Conservation (phyloP, 2,329 filamentous ascomycete species). For the Seiridium unicorne region DNA sequence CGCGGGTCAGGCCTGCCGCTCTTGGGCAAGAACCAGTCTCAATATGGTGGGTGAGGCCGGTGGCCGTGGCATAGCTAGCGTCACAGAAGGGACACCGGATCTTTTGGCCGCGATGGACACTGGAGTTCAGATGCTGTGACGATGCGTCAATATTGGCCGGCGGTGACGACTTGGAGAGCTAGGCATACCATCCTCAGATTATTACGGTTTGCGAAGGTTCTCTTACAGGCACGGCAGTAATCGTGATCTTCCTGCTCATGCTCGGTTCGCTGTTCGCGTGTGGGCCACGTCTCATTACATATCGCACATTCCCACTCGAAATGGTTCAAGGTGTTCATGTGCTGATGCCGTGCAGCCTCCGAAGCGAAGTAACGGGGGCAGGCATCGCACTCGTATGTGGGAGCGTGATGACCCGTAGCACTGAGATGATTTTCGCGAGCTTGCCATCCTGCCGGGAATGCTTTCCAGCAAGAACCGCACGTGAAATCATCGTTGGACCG, state of each 20-base stretch:
- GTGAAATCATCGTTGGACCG: background rate
- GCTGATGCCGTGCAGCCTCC: conserved; percentile 13
- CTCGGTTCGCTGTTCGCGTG: conserved; percentile 9
- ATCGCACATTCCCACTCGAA: conserved; percentile 24
- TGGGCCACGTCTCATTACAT: conserved; percentile 21
- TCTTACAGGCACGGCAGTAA: conserved; percentile 32
- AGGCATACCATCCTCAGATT: conserved; percentile 29
- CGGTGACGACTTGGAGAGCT: background rate
- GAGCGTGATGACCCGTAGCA: conserved; percentile 10
- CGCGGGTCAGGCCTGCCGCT: conserved; percentile 43
- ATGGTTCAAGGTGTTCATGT: conserved; percentile 29
- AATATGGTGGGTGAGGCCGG: conserved; percentile 54
- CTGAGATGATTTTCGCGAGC: conserved; percentile 16
- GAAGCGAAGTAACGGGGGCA: conserved; percentile 15
- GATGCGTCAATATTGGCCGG: background rate
- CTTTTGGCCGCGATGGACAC: conserved; percentile 40
- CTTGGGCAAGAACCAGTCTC: conserved; percentile 52
- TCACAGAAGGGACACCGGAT: conserved; percentile 57
- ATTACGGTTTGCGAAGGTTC: conserved; percentile 28
- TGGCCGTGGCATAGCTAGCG: conserved; percentile 42
- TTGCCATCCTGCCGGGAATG: conserved; percentile 8
- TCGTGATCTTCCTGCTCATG: conserved; percentile 29
- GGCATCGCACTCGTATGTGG: conserved; percentile 16
- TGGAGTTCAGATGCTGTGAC: conserved; percentile 53
- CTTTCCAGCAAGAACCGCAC: conserved; percentile 17